Conservation (phyloP, 2,329 filamentous ascomycete genomes). For the Cryphonectria parasitica region DNA sequence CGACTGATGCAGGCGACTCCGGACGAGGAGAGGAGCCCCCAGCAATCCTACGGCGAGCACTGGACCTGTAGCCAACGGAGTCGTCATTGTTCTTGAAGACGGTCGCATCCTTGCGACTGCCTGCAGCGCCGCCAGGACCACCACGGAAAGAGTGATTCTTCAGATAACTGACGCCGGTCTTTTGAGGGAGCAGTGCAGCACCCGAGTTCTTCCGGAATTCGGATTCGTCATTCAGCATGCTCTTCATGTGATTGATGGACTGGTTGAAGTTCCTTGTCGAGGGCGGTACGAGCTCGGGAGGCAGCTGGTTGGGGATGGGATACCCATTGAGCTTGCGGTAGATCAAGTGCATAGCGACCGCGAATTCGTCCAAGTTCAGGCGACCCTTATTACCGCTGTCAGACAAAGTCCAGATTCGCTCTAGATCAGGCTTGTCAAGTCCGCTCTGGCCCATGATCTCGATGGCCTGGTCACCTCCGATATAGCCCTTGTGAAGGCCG, state of each 20-base stretch:
- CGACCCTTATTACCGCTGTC: conserved; percentile 94
- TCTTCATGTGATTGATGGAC: conserved; percentile 92
- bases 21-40: conserved; percentile 77
- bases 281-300: conserved; percentile 89
- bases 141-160: conserved; percentile 92
- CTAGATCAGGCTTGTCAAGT: conserved; percentile 85
- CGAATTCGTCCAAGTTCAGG: conserved; percentile 94
- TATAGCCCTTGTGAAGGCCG: conserved; percentile 88
- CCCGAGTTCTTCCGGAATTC: conserved; percentile 87
- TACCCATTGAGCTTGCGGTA: conserved; percentile 97
- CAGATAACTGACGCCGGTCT: conserved; percentile 96
- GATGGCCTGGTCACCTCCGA: conserved; percentile 89
- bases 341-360: conserved; percentile 98
- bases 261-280: conserved; percentile 92
- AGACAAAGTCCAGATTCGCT: conserved; percentile 91
- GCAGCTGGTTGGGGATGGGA: conserved; percentile 83
- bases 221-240: conserved; percentile 84
- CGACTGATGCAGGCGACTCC: conserved; percentile 69
- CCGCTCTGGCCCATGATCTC: conserved; percentile 98
- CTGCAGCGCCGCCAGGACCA: conserved; percentile 54
- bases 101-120: conserved; percentile 86
- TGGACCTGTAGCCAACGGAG: conserved; percentile 89
- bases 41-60: conserved; percentile 83
- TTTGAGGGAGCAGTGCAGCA: conserved; percentile 88
- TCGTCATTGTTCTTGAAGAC: conserved; percentile 97